Evolutionary conservation across 2,329 filamentous ascomycete genomes (phyloP).

Genomic region (Trichophyton verrucosum): DNA sequence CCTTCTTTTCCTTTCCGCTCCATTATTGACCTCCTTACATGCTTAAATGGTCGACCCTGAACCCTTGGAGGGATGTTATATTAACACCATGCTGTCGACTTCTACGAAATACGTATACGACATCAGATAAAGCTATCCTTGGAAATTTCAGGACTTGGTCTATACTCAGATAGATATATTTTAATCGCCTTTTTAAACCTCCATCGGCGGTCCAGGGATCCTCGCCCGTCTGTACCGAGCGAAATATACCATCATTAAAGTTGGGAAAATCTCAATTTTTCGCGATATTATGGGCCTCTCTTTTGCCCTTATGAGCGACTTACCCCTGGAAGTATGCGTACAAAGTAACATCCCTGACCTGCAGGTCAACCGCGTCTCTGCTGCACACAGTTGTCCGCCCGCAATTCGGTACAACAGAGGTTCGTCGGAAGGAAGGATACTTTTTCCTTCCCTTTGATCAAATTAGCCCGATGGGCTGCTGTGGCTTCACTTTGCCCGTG

Average conservation of each 20-base stretch:
- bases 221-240: not conserved
- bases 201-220: not conserved
- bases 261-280: not conserved
- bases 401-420: not conserved
- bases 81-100: not conserved
- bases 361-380: not conserved
- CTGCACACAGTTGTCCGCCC: not conserved
- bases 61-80: not conserved
- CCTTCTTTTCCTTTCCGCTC: too few relatives aligned
- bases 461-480: not conserved
- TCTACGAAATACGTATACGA: not conserved
- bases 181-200: not conserved
- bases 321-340: not conserved
- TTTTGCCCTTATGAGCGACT: not conserved
- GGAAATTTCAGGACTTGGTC: not conserved
- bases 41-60: not conserved
- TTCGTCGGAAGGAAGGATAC: not conserved
- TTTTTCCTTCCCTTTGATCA: not conserved
- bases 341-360: not conserved
- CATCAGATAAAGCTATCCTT: not conserved
- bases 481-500: not conserved
- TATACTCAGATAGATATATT: not conserved
- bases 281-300: not conserved
- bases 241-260: not conserved
- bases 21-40: too few relatives aligned